Percentiles rank a stretch among this genome's conserved stretches.
Evolutionary conservation across 768 basidiomycete species (phyloP).

Genomic region (Dioszegia crocea): DNA sequence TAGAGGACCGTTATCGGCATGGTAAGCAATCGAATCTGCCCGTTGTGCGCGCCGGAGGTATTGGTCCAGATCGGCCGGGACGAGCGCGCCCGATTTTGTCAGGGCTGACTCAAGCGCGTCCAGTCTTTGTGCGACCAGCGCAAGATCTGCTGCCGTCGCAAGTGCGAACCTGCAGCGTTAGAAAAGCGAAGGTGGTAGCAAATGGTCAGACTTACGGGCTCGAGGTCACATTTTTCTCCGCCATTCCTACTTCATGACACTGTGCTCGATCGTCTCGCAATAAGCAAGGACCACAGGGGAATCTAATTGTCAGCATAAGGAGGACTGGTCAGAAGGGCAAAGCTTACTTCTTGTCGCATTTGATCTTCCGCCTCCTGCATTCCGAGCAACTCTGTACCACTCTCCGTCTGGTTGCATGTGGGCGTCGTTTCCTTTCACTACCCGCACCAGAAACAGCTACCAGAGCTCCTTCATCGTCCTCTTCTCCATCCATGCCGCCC

Average conservation of each 20-base stretch:
- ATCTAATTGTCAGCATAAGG: conserved; percentile 17
- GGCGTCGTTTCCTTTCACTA: conserved; percentile 21
- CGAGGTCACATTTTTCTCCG: conserved; percentile 32
- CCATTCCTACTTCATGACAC: conserved; percentile 48
- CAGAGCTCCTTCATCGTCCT: neutral
- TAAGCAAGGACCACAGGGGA: conserved; percentile 48
- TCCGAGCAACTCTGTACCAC: conserved; percentile 50
- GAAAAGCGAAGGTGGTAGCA: neutral
- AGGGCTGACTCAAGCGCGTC: conserved; percentile 45
- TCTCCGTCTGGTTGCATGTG: conserved; percentile 42
- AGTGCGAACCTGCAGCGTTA: conserved; percentile 16
- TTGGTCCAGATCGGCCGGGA: conserved; percentile 39
- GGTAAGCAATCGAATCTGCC: neutral
- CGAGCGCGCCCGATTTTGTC: conserved; percentile 35
- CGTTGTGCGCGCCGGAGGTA: conserved; percentile 14
- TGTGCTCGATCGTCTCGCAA: conserved; percentile 40
- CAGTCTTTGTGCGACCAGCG: conserved; percentile 39
- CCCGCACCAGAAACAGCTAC: neutral
- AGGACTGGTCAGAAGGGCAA: too few species aligned
- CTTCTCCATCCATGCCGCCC: neutral
- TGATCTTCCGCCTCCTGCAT: conserved; percentile 49
- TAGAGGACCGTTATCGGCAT: neutral
- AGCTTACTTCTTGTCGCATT: conserved; percentile 48
- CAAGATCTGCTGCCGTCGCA: conserved; percentile 41
- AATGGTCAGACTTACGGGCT: conserved; percentile 11